A percentile compares a stretch with the other conserved stretches of the same genome.
Conservation (phyloP, 179 eudicot genomes). For the Silene coronaria region DNA sequence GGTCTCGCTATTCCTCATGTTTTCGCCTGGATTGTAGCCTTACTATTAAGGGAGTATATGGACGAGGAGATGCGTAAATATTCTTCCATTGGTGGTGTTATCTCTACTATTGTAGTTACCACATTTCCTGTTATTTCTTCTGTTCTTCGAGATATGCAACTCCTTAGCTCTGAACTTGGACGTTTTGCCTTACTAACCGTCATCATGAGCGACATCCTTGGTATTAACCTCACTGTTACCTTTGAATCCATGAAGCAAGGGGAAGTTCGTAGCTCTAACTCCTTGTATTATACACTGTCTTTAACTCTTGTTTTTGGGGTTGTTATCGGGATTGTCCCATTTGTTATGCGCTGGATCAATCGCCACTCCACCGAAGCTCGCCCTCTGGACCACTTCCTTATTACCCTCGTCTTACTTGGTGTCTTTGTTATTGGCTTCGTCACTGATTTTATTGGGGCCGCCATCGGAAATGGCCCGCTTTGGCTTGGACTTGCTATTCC, state of each 20-base stretch:
- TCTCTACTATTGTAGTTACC: conserved; percentile 43
- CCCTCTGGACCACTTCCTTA: conserved; percentile 41
- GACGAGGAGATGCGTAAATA: conserved; percentile 32
- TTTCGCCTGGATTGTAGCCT: conserved; percentile 21
- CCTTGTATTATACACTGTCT: conserved; percentile 35
- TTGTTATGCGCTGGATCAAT: conserved; percentile 51
- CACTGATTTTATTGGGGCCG: conserved; percentile 52
- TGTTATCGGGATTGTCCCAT: conserved; percentile 39
- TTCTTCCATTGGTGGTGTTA: conserved; percentile 46
- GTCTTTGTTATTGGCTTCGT: conserved; percentile 39
- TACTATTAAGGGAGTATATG: conserved; percentile 30
- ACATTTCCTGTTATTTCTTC: conserved; percentile 63
- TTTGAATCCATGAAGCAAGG: conserved; percentile 61
- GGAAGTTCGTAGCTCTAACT: conserved; percentile 29
- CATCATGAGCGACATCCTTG: conserved; percentile 46
- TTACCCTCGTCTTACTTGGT: conserved; percentile 37
- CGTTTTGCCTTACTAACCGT: conserved; percentile 51
- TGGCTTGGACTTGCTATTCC: conserved; percentile 82
- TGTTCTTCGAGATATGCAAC: conserved; percentile 54
- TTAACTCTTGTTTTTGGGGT: conserved; percentile 11
- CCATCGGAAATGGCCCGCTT: conserved; percentile 58
- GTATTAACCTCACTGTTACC: conserved; percentile 31
- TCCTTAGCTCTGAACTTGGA: conserved; percentile 76
- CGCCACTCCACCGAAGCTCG: conserved; percentile 50
- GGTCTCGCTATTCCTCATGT: conserved; percentile 37